Conservation (phyloP, 306 rosid genomes). For the Prunus armeniaca region DNA sequence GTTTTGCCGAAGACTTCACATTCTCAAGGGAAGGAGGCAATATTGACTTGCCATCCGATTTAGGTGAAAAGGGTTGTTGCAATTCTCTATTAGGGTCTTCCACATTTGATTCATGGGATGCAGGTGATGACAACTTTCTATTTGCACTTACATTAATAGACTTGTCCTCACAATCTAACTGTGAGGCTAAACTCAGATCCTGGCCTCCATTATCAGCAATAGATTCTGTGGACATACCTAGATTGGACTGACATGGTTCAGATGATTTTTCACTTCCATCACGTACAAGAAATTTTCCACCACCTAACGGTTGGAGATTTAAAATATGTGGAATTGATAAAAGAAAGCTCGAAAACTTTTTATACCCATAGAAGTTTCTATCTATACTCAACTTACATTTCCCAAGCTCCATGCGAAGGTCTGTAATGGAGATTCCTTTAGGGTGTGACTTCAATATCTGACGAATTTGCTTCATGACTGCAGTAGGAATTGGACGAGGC, state of each 20-base stretch:
- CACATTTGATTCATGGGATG: constrained; percentile 20
- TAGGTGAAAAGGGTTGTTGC: constrained; percentile 14
- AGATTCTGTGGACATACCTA: constrained; percentile 12
- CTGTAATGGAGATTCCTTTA: constrained; percentile 46
- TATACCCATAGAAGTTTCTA: constrained; percentile 48
- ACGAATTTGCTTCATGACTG: constrained; percentile 30
- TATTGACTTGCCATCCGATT: constrained; percentile 18
- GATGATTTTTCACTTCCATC: constrained; percentile 17
- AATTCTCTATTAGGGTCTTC: constrained; percentile 20
- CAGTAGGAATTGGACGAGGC: constrained; percentile 34
- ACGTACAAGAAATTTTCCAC: constrained; percentile 26
- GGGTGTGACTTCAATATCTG: constrained; percentile 46
- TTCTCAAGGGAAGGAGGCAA: not conserved
- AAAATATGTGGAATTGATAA: constrained; percentile 42
- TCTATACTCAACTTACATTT: constrained; percentile 30
- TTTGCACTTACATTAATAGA: constrained; percentile 17
- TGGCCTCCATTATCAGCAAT: constrained; percentile 22
- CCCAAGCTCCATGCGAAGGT: constrained; percentile 45
- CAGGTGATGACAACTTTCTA: constrained; percentile 17
- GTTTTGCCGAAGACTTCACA: not conserved
- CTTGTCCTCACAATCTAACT: constrained; percentile 27
- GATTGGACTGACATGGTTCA: constrained; percentile 22
- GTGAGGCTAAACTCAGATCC: constrained; percentile 20
- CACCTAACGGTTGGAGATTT: constrained; percentile 24
- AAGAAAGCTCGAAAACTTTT: constrained; percentile 50